phyloP scores from a whole-genome alignment of 768 basidiomycete species.

The Rhodotorula sphaerocarpa region DNA sequence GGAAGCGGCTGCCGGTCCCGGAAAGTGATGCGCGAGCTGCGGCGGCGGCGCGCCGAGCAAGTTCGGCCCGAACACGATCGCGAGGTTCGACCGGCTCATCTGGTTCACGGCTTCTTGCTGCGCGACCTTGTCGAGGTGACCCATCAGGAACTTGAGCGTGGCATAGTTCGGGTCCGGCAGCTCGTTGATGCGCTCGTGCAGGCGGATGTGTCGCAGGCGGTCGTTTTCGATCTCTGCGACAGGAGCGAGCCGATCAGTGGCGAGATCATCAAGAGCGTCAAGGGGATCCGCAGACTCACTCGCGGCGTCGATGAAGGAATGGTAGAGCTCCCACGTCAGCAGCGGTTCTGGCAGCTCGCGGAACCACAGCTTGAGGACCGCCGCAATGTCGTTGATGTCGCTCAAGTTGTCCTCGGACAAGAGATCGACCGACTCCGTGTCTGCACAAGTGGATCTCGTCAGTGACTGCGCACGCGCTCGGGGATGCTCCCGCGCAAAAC shows the following conservation, averaged over 20 bases:
- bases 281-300: too few relatives aligned
- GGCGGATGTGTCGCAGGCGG: constrained; percentile 81
- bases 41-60: constrained; percentile 63
- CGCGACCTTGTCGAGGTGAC: constrained; percentile 81
- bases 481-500: constrained; percentile 8
- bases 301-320: constrained; percentile 89
- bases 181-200: constrained; percentile 96
- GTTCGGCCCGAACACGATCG: constrained; percentile 98
- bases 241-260: too few relatives aligned
- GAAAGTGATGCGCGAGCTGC: constrained; percentile 19
- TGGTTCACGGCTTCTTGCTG: constrained; percentile 69
- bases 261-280: too few relatives aligned
- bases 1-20: background rate
- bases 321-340: constrained; percentile 70
- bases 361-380: constrained; percentile 89
- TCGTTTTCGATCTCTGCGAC: constrained; percentile 78
- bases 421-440: constrained; percentile 78
- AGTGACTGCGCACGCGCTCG: background rate
- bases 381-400: constrained; percentile 94
- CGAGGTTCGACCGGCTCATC: constrained; percentile 86
- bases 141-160: constrained; percentile 88
- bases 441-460: constrained; percentile 44
- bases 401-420: constrained; percentile 80
- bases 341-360: constrained; percentile 91
- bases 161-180: constrained; percentile 98